phyloP scores from a whole-genome alignment of 176 grass and related monocot genomes.

The Avena atlantica region DNA sequence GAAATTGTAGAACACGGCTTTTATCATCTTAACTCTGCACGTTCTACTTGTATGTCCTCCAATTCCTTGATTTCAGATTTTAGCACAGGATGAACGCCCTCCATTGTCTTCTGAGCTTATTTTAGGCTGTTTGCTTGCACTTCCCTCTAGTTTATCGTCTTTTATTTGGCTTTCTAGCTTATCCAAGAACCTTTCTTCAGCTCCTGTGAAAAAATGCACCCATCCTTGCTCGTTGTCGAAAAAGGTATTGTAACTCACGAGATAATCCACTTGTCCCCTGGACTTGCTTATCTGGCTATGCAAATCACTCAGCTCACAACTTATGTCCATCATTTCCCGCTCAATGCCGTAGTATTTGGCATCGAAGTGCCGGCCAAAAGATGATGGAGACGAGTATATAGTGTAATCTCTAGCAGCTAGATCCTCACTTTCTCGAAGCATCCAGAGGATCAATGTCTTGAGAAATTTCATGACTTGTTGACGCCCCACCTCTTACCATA shows the following conservation, averaged over 20 bases:
- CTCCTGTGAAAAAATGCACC: conserved; percentile 50
- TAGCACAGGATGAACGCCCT: conserved; percentile 32
- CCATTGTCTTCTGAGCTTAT: conserved; percentile 8
- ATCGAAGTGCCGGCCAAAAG: conserved; percentile 33
- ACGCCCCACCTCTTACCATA: no score
- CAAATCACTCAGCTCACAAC: conserved; percentile 56
- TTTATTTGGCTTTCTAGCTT: conserved; percentile 52
- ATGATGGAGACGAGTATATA: conserved; percentile 68
- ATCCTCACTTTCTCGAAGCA: conserved; percentile 71
- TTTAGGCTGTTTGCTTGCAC: neutral
- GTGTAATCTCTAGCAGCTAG: conserved; percentile 56
- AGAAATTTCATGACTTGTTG: conserved; percentile 96
- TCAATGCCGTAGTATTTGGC: conserved; percentile 49
- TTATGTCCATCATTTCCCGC: conserved; percentile 52
- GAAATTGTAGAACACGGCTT: neutral
- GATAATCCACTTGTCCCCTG: conserved; percentile 48
- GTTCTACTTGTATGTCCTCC: conserved; percentile 32
- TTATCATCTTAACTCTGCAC: conserved; percentile 24
- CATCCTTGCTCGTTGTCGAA: conserved; percentile 59
- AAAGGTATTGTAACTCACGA: conserved; percentile 58
- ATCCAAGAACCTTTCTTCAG: conserved; percentile 65
- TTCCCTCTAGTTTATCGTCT: conserved; percentile 33
- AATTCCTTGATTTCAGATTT: conserved; percentile 2
- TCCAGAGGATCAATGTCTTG: conserved; percentile 86
- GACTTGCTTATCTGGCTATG: conserved; percentile 58